A percentile compares a stretch with the other conserved stretches of the same genome.
phyloP scores from a whole-genome alignment of 768 basidiomycete species.

The Kockovaella imperatae region DNA sequence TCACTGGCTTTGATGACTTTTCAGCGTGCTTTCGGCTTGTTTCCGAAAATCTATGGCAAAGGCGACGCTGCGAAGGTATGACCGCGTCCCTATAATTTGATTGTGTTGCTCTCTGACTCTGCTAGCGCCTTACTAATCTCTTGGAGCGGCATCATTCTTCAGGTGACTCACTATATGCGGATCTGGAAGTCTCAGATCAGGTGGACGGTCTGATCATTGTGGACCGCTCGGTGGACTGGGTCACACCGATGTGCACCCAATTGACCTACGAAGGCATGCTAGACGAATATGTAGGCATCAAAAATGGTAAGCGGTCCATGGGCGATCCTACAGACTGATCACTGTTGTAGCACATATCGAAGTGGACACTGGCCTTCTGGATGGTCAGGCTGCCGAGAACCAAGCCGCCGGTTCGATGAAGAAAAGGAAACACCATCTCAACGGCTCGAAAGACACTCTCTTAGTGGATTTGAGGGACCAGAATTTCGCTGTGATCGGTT shows the following conservation, averaged over 20 bases:
- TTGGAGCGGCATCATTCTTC: slow-evolving; percentile 52
- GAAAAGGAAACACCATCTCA: slow-evolving; percentile 81
- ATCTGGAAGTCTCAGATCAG: slow-evolving; percentile 36
- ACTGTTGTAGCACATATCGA: slow-evolving; percentile 45
- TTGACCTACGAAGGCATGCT: slow-evolving; percentile 93
- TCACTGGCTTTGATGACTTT: slow-evolving; percentile 75
- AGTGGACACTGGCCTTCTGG: slow-evolving; percentile 44
- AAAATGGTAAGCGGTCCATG: slow-evolving; percentile 61
- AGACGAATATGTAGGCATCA: slow-evolving; percentile 83
- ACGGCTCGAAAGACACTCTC: slow-evolving; percentile 68
- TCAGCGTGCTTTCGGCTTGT: slow-evolving; percentile 75
- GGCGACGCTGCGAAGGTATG: slow-evolving; percentile 59
- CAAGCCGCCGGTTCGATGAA: slow-evolving; percentile 53
- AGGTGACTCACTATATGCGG: slow-evolving; percentile 22
- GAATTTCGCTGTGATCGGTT: slow-evolving; percentile 85
- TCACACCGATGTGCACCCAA: slow-evolving; percentile 90
- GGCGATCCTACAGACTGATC: background rate
- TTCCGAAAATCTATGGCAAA: slow-evolving; percentile 87
- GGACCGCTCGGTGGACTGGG: slow-evolving; percentile 87
- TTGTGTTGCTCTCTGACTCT: background rate
- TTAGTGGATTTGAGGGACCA: slow-evolving; percentile 76
- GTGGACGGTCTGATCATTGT: slow-evolving; percentile 82
- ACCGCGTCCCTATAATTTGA: background rate
- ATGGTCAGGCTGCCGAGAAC: slow-evolving; percentile 15
- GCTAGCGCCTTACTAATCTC: slow-evolving; percentile 67